Evolutionary conservation across 352 stramenopile species (phyloP).

Genomic region (Pythium folliculosum): DNA sequence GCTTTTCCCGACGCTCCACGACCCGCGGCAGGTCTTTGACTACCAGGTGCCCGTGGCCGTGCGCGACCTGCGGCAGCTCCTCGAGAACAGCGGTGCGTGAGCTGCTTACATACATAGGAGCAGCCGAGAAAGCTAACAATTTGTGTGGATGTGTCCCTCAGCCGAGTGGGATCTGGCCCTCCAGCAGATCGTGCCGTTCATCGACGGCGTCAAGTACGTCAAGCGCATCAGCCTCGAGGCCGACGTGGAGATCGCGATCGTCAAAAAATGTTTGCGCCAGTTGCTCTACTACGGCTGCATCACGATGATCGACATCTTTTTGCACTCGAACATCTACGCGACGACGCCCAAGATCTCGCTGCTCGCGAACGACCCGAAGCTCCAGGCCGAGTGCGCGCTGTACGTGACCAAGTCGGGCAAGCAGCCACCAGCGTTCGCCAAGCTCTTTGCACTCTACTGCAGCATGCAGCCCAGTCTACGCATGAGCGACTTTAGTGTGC

Average conservation of each 20-base stretch:
- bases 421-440: conserved; percentile 56
- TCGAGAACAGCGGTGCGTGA: conserved; percentile 73
- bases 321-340: conserved; percentile 90
- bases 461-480: conserved; percentile 81
- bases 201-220: conserved; percentile 90
- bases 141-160: conserved; percentile 18
- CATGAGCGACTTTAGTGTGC: conserved; percentile 83
- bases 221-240: conserved; percentile 89
- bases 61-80: conserved; percentile 63
- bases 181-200: conserved; percentile 89
- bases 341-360: conserved; percentile 62
- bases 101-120: too few species aligned
- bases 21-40: conserved; percentile 71
- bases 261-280: conserved; percentile 88
- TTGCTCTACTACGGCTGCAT: conserved; percentile 90
- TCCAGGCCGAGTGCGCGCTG: conserved; percentile 74
- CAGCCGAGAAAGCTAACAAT: too few species aligned
- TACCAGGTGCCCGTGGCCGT: conserved; percentile 86
- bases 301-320: conserved; percentile 90
- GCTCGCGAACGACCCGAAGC: conserved; percentile 57
- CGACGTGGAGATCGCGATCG: conserved; percentile 85
- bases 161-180: conserved; percentile 87
- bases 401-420: conserved; percentile 81
- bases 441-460: conserved; percentile 88
- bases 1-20: conserved; percentile 74